These are phyloP conservation scores for Elsinoe necatrix DNA, from an alignment of 2,329 filamentous ascomycete genomes.

Conservation along the genomic window DNA sequence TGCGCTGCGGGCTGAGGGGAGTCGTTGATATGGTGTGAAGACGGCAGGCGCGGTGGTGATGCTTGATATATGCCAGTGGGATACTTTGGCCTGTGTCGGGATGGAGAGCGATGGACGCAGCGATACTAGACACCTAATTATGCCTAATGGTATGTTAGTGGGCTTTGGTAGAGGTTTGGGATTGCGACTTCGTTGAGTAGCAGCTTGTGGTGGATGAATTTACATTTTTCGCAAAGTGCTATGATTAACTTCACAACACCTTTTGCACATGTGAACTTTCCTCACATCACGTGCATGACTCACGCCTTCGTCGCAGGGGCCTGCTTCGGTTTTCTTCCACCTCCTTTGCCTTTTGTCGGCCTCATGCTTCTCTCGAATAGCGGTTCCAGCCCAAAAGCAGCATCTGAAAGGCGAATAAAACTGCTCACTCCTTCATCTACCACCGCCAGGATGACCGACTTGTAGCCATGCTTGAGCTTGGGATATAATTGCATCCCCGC, in stretches of 20 bases:
- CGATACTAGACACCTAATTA: too few species aligned
- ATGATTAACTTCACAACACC: not conserved
- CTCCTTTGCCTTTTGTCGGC: slow-evolving; percentile 31
- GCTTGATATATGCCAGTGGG: too few species aligned
- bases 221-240: not conserved
- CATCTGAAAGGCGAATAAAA: slow-evolving; percentile 73
- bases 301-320: not conserved
- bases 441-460: slow-evolving; percentile 76
- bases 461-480: slow-evolving; percentile 72
- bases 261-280: not conserved
- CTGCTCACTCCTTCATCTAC: slow-evolving; percentile 87
- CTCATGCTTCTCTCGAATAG: slow-evolving; percentile 54
- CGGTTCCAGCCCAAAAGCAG: slow-evolving; percentile 63
- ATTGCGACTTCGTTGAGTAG: not conserved
- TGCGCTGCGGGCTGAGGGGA: too few species aligned
- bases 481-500: slow-evolving; percentile 53
- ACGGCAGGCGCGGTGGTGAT: too few species aligned
- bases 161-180: not conserved
- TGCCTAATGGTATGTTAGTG: too few species aligned
- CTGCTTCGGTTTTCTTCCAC: slow-evolving; percentile 28
- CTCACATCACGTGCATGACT: slow-evolving; percentile 2
- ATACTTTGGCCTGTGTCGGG: too few species aligned
- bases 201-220: not conserved
- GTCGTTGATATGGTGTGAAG: too few species aligned
- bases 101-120: too few species aligned